Evolutionary conservation across 2,329 filamentous ascomycete species (phyloP), one percentile per base, ranked within the genome.

Genomic region (Pezicula rhizophila): DNA sequence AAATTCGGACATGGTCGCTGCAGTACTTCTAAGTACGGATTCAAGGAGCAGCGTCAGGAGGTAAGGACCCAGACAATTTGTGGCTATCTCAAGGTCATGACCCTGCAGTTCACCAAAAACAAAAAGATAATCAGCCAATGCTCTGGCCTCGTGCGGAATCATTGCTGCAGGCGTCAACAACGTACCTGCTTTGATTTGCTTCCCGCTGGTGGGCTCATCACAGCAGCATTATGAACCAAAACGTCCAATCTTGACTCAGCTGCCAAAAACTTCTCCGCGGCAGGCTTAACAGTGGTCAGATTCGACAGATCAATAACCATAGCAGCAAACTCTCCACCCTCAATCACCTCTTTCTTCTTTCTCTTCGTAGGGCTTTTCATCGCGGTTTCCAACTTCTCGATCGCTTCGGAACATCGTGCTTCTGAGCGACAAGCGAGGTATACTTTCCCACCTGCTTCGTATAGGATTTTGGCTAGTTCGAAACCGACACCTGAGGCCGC

Each of bases 381-480:
- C 8, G 51, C 47, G 23, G 51, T 38, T 42, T 67, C 60, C 48
- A 78, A 69, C 26, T 59, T 56, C 17, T 63, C 55, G 42, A 79
- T 73, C n/a, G 71, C 71, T 1, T 57, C 54, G 8, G 66, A 60
- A 26, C 65, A 72, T 51, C 72, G 71, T 6, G 64, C 52, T 8
- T 59, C 47, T 3, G 66, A 71, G 28, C 76, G 71, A 4, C 70
- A 70, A 2, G 73, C 74, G 26, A 79, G 60, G 56, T 79, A 79
- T 14, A 79, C 70, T 2, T 68, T 77, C 33, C 64, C 75, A 38
- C 75, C 72, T 11, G 66, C 68, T 2, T 60, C 56, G 57, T 79
- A 80, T 6, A 81, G 66, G 10, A 79, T 71, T 41, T 70, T 70
- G 37, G 64, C 65, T 6, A 79, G 66, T 52, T 77, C 73, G 45